Conservation (phyloP, 768 basidiomycete species). For the Panellus pusillus region DNA sequence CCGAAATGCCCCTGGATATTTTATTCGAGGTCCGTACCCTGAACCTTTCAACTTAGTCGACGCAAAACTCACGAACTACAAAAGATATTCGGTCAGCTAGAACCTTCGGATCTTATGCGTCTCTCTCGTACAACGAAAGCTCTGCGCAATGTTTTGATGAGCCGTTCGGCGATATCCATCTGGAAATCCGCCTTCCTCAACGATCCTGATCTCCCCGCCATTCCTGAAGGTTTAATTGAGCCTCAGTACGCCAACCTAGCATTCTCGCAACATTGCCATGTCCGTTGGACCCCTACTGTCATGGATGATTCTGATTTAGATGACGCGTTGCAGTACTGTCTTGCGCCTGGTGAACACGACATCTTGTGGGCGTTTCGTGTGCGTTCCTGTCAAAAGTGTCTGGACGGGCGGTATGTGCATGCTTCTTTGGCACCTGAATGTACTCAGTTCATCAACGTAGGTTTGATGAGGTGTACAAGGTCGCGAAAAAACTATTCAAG, state of each 20-base stretch:
- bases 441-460: neutral
- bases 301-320: neutral
- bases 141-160: slow-evolving; percentile 34
- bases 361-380: slow-evolving; percentile 21
- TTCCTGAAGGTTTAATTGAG: slow-evolving; percentile 28
- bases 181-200: slow-evolving; percentile 26
- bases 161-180: slow-evolving; percentile 26
- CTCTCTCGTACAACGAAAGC: slow-evolving; percentile 40
- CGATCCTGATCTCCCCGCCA: slow-evolving; percentile 26
- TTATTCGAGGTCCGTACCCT: slow-evolving; percentile 25
- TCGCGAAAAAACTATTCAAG: slow-evolving; percentile 3
- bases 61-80: neutral
- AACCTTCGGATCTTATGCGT: slow-evolving; percentile 37
- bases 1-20: slow-evolving; percentile 26
- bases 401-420: slow-evolving; percentile 12
- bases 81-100: slow-evolving; percentile 38
- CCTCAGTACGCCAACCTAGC: slow-evolving; percentile 29
- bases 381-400: slow-evolving; percentile 20
- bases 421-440: neutral
- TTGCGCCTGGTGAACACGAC: slow-evolving; percentile 11
- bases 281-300: slow-evolving; percentile 5
- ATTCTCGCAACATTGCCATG: slow-evolving; percentile 30
- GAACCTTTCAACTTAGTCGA: neutral
- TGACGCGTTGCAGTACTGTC: slow-evolving; percentile 13
- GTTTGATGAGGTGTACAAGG: slow-evolving; percentile 11